Evolutionary conservation across 306 rosid species (phyloP).

Genomic region (Senna siamea): DNA sequence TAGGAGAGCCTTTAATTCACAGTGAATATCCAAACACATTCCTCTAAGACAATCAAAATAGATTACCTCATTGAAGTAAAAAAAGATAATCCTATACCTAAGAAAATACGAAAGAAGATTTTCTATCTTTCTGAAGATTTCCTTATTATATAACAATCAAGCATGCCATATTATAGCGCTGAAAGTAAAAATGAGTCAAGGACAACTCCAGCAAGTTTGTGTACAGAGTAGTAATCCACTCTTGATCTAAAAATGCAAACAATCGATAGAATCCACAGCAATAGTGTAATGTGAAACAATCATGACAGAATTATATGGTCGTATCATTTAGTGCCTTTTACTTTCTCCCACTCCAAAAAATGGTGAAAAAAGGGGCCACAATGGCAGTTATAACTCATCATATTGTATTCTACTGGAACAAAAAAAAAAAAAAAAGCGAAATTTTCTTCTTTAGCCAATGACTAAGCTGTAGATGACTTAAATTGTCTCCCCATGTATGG

Average conservation of each 20-base stretch:
- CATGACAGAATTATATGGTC: not conserved
- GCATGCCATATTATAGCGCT: not conserved
- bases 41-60: constrained; percentile 28
- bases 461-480: not conserved
- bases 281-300: not conserved
- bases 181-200: not conserved
- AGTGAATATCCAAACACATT: constrained; percentile 24
- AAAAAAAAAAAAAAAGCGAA: no score
- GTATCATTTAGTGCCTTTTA: not conserved
- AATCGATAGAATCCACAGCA: not conserved
- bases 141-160: not conserved
- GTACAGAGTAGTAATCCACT: not conserved
- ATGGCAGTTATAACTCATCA: not conserved
- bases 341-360: not conserved
- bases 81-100: not conserved
- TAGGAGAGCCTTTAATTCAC: constrained; percentile 28
- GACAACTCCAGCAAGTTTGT: not conserved
- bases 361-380: not conserved
- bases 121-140: constrained; percentile 16
- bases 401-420: not conserved
- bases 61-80: not conserved
- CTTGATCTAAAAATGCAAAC: not conserved
- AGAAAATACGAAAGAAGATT: constrained; percentile 5
- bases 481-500: not conserved
- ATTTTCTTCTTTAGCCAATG: not conserved